These are phyloP conservation scores for Singerocomus inundabilis DNA, from an alignment of 1,284 basidiomycete genomes.

Conservation along the genomic window DNA sequence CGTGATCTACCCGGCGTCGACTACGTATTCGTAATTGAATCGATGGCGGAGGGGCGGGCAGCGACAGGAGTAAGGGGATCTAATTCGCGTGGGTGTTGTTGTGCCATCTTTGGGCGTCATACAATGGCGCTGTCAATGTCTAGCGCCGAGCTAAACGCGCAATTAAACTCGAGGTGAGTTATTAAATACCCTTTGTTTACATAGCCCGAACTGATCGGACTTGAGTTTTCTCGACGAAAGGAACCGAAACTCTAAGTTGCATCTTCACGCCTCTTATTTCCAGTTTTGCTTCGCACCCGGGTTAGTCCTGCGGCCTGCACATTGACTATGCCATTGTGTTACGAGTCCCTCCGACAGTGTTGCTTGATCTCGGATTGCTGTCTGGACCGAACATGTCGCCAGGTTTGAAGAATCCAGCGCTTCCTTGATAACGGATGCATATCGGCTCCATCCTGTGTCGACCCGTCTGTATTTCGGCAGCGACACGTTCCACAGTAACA, in stretches of 20 bases:
- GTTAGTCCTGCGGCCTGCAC: too few relatives aligned
- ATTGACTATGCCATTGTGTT: not conserved
- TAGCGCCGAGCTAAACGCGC: too few relatives aligned
- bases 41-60: constrained; percentile 60
- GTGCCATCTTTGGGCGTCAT: not conserved
- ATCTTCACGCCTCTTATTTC: too few relatives aligned
- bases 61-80: constrained; percentile 75
- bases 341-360: constrained; percentile 17
- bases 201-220: too few relatives aligned
- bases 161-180: too few relatives aligned
- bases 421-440: too few relatives aligned
- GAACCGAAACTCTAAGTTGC: too few relatives aligned
- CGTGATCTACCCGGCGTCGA: constrained; percentile 81
- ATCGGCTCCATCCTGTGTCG: not conserved
- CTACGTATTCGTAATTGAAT: constrained; percentile 75
- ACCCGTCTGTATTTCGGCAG: too few relatives aligned
- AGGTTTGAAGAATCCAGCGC: constrained; percentile 2
- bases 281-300: too few relatives aligned
- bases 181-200: too few relatives aligned
- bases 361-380: constrained; percentile 35
- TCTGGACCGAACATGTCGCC: constrained; percentile 78
- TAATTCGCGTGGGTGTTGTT: constrained; percentile 63
- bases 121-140: not conserved
- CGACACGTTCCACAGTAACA: too few relatives aligned
- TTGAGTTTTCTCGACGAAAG: too few relatives aligned